Evolutionary conservation across 2,329 filamentous ascomycete genomes (phyloP).

Genomic region (Fusarium sp.): DNA sequence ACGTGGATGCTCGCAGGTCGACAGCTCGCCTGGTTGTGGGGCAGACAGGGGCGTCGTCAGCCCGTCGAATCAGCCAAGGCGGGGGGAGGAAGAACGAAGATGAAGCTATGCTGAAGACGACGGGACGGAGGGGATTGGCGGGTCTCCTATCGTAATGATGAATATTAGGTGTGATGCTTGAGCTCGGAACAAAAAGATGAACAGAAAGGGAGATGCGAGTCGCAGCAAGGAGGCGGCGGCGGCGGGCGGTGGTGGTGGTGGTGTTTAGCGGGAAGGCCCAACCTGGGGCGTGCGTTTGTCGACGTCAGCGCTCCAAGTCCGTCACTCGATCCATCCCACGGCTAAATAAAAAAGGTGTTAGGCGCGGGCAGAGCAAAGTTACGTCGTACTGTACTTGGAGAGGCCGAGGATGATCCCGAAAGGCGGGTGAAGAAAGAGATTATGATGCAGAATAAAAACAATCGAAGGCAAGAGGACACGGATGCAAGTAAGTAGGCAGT

Average conservation of each 20-base stretch:
- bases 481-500: conserved; percentile 10
- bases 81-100: conserved; percentile 31
- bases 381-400: conserved; percentile 5
- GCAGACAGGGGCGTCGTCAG: conserved; percentile 48
- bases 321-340: conserved; percentile 41
- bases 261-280: conserved; percentile 47
- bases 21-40: conserved; percentile 47
- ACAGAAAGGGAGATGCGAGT: conserved; percentile 35
- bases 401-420: conserved; percentile 33
- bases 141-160: conserved; percentile 13
- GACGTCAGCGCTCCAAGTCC: conserved; percentile 61
- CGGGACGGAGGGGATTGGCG: conserved; percentile 35
- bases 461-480: neutral
- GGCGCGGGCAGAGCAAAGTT: conserved; percentile 22
- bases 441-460: conserved; percentile 7
- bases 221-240: conserved; percentile 45
- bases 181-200: conserved; percentile 31
- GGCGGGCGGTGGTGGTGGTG: conserved; percentile 47
- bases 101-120: conserved; percentile 33
- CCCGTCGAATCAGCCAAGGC: conserved; percentile 42
- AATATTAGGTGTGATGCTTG: conserved; percentile 21
- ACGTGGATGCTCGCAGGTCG: conserved; percentile 38
- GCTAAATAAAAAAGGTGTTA: conserved; percentile 31
- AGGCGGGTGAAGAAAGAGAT: neutral
- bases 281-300: conserved; percentile 53